A percentile compares a stretch with the other conserved stretches of the same genome.
phyloP scores from a whole-genome alignment of 139 green algal species.

The Chlorella sorokiniana region DNA sequence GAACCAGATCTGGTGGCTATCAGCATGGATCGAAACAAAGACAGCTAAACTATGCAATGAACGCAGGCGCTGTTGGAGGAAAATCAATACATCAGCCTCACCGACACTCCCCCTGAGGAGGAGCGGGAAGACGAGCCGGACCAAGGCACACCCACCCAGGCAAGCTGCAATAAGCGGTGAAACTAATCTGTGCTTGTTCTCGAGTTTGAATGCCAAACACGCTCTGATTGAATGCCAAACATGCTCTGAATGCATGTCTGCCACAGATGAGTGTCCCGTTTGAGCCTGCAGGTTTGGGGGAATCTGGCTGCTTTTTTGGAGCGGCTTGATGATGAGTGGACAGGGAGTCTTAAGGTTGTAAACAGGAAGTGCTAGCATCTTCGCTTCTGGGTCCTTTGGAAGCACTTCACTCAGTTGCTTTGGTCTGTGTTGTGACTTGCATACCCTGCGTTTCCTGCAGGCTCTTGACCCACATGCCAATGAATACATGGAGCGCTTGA shows the following conservation, averaged over 20 bases:
- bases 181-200: background rate
- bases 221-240: too few relatives aligned
- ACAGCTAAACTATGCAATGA: background rate
- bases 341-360: constrained; percentile 86
- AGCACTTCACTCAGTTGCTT: background rate
- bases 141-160: constrained; percentile 12
- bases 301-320: constrained; percentile 96
- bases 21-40: background rate
- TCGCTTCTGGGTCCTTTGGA: background rate
- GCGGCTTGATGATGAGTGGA: constrained; percentile 99
- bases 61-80: constrained; percentile 8
- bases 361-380: background rate
- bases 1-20: background rate
- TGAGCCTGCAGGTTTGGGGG: constrained; percentile 74
- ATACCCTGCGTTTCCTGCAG: constrained; percentile 40
- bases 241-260: background rate
- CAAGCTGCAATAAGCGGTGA: background rate
- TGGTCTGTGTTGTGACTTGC: too few relatives aligned
- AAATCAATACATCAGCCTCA: constrained; percentile 48
- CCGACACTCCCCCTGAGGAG: constrained; percentile 72
- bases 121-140: constrained; percentile 63
- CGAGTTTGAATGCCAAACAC: background rate
- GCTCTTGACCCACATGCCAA: constrained; percentile 96
- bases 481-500: constrained; percentile 93
- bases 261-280: background rate